These are phyloP conservation scores for Neonectria hederae DNA, from an alignment of 2,329 filamentous ascomycete genomes.

Conservation along the genomic window DNA sequence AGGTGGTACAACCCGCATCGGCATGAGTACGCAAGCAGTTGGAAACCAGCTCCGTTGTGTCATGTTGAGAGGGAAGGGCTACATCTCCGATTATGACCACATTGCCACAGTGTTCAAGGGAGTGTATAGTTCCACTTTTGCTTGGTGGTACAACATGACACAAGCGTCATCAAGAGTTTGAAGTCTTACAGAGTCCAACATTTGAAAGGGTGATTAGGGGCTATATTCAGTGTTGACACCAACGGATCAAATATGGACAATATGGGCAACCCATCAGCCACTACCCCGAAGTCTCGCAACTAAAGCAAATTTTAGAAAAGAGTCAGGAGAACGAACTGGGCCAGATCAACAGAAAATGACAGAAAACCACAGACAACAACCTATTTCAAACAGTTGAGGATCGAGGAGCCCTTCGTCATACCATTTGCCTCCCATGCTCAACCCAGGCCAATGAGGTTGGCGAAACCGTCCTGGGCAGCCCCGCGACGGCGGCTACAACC, in stretches of 20 bases:
- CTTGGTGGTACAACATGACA: neutral
- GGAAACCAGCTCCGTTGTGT: neutral
- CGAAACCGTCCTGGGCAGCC: slow-evolving; percentile 3
- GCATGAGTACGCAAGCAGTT: neutral
- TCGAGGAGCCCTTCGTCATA: neutral
- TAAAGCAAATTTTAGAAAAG: neutral
- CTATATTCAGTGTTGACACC: too few relatives aligned
- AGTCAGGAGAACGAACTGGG: neutral
- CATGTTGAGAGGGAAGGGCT: neutral
- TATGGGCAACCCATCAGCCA: neutral
- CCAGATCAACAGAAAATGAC: neutral
- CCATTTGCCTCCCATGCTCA: slow-evolving; percentile 5
- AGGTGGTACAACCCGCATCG: neutral
- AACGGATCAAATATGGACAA: too few relatives aligned
- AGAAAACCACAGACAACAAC: neutral
- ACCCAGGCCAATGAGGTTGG: slow-evolving; percentile 9
- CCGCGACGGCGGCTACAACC: slow-evolving; percentile 23
- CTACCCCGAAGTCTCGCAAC: neutral
- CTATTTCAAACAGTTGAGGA: neutral
- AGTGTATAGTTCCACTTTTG: neutral
- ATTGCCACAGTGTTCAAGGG: neutral
- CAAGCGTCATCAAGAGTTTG: neutral
- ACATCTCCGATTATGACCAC: neutral
- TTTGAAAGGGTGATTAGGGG: neutral
- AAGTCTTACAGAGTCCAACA: neutral